These are phyloP conservation scores for Crassisporium funariophilum DNA, from an alignment of 768 basidiomycete species.

Conservation along the genomic window DNA sequence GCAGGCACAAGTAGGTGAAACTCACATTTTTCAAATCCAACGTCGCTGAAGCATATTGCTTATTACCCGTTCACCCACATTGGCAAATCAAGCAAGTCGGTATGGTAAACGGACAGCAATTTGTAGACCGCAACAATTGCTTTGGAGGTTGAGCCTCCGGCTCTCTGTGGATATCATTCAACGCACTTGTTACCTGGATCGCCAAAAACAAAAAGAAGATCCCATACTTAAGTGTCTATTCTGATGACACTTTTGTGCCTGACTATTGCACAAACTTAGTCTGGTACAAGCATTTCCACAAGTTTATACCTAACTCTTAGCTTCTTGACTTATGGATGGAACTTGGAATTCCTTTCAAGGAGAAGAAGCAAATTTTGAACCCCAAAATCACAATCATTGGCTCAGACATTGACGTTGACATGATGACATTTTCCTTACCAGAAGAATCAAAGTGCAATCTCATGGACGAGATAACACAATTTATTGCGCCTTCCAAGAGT, in stretches of 20 bases:
- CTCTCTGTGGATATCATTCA: constrained; percentile 30
- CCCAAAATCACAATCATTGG: constrained; percentile 37
- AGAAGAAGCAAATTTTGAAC: constrained; percentile 40
- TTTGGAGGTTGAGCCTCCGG: constrained; percentile 26
- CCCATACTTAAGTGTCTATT: not conserved
- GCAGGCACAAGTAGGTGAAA: too few species aligned
- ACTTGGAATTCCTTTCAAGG: constrained; percentile 40
- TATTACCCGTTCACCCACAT: constrained; percentile 35
- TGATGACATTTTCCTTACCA: constrained; percentile 13
- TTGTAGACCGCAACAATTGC: constrained; percentile 26
- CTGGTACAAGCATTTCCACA: not conserved
- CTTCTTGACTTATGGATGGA: constrained; percentile 36
- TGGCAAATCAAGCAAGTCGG: constrained; percentile 46
- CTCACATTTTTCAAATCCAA: constrained; percentile 34
- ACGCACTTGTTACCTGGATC: constrained; percentile 38
- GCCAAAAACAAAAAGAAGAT: constrained; percentile 11
- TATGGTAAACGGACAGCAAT: constrained; percentile 13
- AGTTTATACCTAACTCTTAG: not conserved
- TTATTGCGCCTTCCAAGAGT: not conserved
- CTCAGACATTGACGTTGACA: constrained; percentile 34
- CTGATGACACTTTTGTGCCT: not conserved
- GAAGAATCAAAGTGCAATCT: not conserved
- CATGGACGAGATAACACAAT: constrained; percentile 2
- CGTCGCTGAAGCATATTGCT: constrained; percentile 35
- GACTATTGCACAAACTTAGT: not conserved